A percentile compares a stretch with the other conserved stretches of the same genome.
These are phyloP conservation scores for Fraxinus pennsylvanica DNA, from an alignment of 257 asterid species.

Conservation along the genomic window DNA sequence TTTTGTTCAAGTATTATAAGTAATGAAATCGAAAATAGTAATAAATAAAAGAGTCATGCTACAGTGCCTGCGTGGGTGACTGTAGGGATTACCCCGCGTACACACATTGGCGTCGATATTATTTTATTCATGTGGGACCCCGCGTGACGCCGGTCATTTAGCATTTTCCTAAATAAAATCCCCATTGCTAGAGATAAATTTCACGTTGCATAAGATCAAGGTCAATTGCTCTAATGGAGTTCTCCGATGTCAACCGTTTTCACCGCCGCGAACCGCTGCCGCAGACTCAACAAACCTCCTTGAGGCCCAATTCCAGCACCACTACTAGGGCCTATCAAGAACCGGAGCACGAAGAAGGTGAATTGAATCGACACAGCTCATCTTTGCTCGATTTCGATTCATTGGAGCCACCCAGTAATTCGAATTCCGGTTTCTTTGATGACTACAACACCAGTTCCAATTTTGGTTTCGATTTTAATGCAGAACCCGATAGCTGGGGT, in stretches of 20 bases:
- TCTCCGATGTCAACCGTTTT: slow-evolving; percentile 44
- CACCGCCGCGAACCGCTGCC: slow-evolving; percentile 29
- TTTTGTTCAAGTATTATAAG: too few relatives aligned
- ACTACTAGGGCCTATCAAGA: not conserved
- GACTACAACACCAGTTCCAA: slow-evolving; percentile 40
- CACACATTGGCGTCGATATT: too few relatives aligned
- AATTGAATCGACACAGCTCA: slow-evolving; percentile 27
- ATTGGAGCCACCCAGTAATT: slow-evolving; percentile 42
- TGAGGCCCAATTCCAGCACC: not conserved
- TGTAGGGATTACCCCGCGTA: too few relatives aligned
- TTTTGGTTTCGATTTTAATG: slow-evolving; percentile 39
- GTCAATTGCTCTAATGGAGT: slow-evolving; percentile 49
- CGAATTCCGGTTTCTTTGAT: slow-evolving; percentile 45
- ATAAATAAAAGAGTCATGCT: too few relatives aligned
- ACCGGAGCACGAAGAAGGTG: slow-evolving; percentile 33
- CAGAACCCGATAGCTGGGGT: slow-evolving; percentile 35
- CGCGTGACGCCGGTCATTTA: too few relatives aligned
- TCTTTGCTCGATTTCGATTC: slow-evolving; percentile 53
- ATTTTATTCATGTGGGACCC: too few relatives aligned
- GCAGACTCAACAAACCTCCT: not conserved
- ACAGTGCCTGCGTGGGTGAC: too few relatives aligned
- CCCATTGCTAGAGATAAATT: too few relatives aligned
- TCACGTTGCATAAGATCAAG: not conserved
- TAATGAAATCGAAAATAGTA: too few relatives aligned
- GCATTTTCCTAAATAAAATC: too few relatives aligned